A percentile compares a stretch with the other conserved stretches of the same genome.
phyloP scores from a whole-genome alignment of 352 stramenopile species.

The Phytophthora citrophthora region DNA sequence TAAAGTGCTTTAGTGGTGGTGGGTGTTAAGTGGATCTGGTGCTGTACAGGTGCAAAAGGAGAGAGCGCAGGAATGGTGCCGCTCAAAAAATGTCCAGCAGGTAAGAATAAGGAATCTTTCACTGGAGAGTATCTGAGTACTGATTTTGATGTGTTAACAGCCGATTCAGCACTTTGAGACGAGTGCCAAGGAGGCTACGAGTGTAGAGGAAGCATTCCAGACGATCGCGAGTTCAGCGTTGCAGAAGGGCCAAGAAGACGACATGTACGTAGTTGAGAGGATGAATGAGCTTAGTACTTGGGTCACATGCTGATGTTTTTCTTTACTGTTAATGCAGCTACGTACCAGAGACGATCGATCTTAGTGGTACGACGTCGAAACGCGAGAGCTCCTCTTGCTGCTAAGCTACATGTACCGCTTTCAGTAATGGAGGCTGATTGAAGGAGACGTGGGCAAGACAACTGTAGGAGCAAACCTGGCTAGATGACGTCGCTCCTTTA shows the following conservation, averaged over 20 bases:
- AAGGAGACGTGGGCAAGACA: not conserved
- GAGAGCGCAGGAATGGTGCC: conserved; percentile 94
- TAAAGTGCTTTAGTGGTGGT: not conserved
- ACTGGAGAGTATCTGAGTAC: not conserved
- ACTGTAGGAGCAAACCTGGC: conserved; percentile 10
- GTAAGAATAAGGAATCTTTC: conserved; percentile 11
- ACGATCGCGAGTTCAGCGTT: conserved; percentile 92
- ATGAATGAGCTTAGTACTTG: no score
- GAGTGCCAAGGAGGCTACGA: conserved; percentile 97
- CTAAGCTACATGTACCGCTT: conserved; percentile 37
- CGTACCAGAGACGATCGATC: conserved; percentile 86
- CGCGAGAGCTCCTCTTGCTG: conserved; percentile 77
- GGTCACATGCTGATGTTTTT: not conserved
- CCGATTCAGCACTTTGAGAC: conserved; percentile 98
- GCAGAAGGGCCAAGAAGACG: conserved; percentile 86
- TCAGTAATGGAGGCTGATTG: conserved; percentile 6
- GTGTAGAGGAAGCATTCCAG: conserved; percentile 97
- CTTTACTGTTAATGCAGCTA: conserved; percentile 46
- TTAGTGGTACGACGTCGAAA: conserved; percentile 77
- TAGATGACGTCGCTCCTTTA: conserved; percentile 19
- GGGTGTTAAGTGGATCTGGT: not conserved
- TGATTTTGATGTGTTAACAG: conserved; percentile 31
- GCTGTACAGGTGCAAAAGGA: conserved; percentile 72
- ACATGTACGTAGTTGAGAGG: conserved; percentile 62
- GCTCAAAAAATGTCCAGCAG: conserved; percentile 83